Base-by-base conservation (phyloP, 2,329 filamentous ascomycete species). In the Fusarium fracticaudum region DNA sequence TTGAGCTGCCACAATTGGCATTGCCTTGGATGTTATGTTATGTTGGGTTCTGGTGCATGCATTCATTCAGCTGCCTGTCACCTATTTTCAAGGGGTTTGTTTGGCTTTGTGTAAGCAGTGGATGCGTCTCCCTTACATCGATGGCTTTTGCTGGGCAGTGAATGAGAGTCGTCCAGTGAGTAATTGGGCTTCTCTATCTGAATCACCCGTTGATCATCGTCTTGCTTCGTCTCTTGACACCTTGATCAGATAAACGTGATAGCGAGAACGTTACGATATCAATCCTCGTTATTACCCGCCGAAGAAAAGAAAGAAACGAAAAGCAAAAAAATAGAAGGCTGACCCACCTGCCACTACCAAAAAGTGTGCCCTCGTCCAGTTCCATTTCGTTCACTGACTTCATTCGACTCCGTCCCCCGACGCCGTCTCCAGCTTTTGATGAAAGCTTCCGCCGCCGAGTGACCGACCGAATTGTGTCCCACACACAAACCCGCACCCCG, bases 371-470 rank as follows among this genome's bases (percentile, higher is more conserved):
- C 51, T 55, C 50, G 41, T 65, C 41, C 64, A 63, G 44, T 26
- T 55, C n/a, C 11, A 14, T 24, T 26, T 54, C 20, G 20, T 29
- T 55, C 51, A 29, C 26, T 29, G 24, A 41, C 51, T 29, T 69
- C 66, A 61, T 70, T 70, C 67, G 61, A 72, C 72, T 70, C 72
- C 72, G 65, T 75, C 60, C 72, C 66, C 72, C 66, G 69, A 65
- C 64, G 54, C 65, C 72, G 72, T 71, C 73, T 73, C 69, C 72
- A 73, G 44, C 65, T 59, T 50, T 37, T 51, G 55, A 59, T 38
- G 55, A 59, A 37, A 29, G 41, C 55, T 73, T 59, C 72, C 72
- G 61, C 72, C 62, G 60, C 72, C 59, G 73, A 76, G 59, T 54
- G 33, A 35, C 33, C 33, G 67, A 63, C 62, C 66, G 72, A 75